phyloP scores from a whole-genome alignment of 2,329 filamentous ascomycete species.

The Immersiporthe knoxdaviesiana region DNA sequence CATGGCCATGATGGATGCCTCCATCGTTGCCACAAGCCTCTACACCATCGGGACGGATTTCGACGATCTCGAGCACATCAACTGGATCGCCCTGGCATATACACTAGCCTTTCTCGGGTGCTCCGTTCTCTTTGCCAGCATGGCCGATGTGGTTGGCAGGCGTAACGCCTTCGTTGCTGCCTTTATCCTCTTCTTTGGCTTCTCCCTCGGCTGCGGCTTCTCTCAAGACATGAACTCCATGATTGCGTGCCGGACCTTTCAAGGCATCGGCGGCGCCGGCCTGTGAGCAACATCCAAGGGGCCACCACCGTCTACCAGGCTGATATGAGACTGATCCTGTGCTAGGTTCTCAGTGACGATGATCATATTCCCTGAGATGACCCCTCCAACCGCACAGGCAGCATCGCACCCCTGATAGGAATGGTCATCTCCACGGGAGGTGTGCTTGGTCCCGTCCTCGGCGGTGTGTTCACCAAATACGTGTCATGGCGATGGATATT shows the following conservation, averaged over 20 bases:
- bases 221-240: slow-evolving; percentile 48
- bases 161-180: slow-evolving; percentile 53
- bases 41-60: slow-evolving; percentile 60
- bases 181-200: slow-evolving; percentile 58
- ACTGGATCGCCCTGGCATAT: slow-evolving; percentile 60
- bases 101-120: slow-evolving; percentile 61
- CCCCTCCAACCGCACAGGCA: slow-evolving; percentile 45
- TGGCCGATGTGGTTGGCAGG: slow-evolving; percentile 59
- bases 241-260: slow-evolving; percentile 53
- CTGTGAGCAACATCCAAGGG: slow-evolving; percentile 28
- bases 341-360: slow-evolving; percentile 55
- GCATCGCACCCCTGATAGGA: slow-evolving; percentile 53
- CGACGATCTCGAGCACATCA: slow-evolving; percentile 47
- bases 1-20: slow-evolving; percentile 61
- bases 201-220: slow-evolving; percentile 60
- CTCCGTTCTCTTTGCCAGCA: slow-evolving; percentile 57
- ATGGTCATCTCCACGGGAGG: slow-evolving; percentile 52
- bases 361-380: slow-evolving; percentile 57
- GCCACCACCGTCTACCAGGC: slow-evolving; percentile 36
- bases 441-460: slow-evolving; percentile 55
- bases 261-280: slow-evolving; percentile 58
- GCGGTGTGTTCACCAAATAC: slow-evolving; percentile 54
- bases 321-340: slow-evolving; percentile 32
- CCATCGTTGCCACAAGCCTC: slow-evolving; percentile 62
- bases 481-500: slow-evolving; percentile 59